Percentiles rank a stretch among this genome's conserved stretches.
Evolutionary conservation across 768 basidiomycete genomes (phyloP).

Genomic region (Pilatotrama ljubarskyi): DNA sequence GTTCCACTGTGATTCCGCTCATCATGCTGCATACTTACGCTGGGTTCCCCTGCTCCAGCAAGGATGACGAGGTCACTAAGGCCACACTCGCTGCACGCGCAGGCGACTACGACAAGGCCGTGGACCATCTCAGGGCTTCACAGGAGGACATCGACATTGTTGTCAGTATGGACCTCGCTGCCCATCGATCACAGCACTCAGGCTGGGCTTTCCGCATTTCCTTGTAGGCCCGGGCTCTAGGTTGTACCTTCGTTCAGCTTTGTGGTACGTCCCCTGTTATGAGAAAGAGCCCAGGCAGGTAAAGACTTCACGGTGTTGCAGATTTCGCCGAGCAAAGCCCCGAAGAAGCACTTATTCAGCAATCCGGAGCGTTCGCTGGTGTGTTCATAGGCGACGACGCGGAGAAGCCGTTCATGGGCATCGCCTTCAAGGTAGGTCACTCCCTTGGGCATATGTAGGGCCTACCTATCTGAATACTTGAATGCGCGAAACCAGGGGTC

Average conservation of each 20-base stretch:
- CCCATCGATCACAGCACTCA: no score
- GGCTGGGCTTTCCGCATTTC: no score
- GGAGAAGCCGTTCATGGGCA: conserved; percentile 2
- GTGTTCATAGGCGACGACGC: conserved; percentile 3
- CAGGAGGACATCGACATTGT: conserved; percentile 2
- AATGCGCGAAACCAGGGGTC: no score
- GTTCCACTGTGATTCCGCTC: no score
- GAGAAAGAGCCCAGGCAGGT: background rate
- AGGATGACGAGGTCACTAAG: background rate
- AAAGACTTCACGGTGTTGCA: background rate
- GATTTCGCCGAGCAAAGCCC: conserved; percentile 5
- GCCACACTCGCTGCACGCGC: conserved; percentile 1
- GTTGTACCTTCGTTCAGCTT: conserved; percentile 15
- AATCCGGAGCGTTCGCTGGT: conserved; percentile 4
- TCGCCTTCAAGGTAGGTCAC: conserved; percentile 4
- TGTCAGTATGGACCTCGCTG: background rate
- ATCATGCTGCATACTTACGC: no score
- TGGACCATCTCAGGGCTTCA: background rate
- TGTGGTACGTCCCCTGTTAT: background rate
- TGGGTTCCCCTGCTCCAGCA: no score
- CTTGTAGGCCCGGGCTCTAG: conserved; percentile 2
- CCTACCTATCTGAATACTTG: background rate
- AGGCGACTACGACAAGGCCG: background rate
- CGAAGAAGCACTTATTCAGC: background rate
- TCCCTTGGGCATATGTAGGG: background rate